phyloP scores from a whole-genome alignment of 345 rosid species.

The Dovyalis caffra region DNA sequence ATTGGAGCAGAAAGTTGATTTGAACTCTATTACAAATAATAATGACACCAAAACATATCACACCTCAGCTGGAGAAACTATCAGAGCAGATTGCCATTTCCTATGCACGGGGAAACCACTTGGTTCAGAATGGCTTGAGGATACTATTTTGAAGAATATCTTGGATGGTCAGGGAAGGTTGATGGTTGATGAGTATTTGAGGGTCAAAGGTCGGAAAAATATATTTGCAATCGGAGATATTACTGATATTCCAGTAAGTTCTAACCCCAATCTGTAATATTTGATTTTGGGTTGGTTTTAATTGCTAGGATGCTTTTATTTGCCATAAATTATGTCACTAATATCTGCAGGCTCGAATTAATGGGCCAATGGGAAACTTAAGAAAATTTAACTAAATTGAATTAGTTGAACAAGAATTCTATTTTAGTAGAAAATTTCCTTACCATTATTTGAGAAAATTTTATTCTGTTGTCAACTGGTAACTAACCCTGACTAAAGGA shows the following conservation, averaged over 20 bases:
- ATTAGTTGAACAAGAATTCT: background rate
- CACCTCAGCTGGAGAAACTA: slow-evolving; percentile 61
- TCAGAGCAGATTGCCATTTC: slow-evolving; percentile 75
- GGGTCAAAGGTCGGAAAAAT: slow-evolving; percentile 50
- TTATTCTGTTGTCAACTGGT: background rate
- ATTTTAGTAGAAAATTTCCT: background rate
- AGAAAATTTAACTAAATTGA: background rate
- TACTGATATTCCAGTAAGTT: slow-evolving; percentile 63
- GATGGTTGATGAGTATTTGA: slow-evolving; percentile 66
- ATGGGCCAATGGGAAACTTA: too few species aligned
- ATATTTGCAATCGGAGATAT: slow-evolving; percentile 78
- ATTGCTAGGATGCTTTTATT: background rate
- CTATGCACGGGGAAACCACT: slow-evolving; percentile 62
- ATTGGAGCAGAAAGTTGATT: slow-evolving; percentile 63
- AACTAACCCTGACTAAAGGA: background rate
- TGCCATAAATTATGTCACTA: background rate
- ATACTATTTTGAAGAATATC: slow-evolving; percentile 46
- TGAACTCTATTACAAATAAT: slow-evolving; percentile 45
- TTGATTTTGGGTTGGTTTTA: background rate
- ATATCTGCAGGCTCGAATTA: background rate
- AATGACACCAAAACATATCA: slow-evolving; percentile 30
- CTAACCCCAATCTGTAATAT: background rate
- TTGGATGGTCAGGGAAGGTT: slow-evolving; percentile 65
- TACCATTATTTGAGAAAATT: background rate
- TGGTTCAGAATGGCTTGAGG: slow-evolving; percentile 66